These are phyloP conservation scores for Delonix regia DNA, from an alignment of 306 rosid species.

Conservation along the genomic window DNA sequence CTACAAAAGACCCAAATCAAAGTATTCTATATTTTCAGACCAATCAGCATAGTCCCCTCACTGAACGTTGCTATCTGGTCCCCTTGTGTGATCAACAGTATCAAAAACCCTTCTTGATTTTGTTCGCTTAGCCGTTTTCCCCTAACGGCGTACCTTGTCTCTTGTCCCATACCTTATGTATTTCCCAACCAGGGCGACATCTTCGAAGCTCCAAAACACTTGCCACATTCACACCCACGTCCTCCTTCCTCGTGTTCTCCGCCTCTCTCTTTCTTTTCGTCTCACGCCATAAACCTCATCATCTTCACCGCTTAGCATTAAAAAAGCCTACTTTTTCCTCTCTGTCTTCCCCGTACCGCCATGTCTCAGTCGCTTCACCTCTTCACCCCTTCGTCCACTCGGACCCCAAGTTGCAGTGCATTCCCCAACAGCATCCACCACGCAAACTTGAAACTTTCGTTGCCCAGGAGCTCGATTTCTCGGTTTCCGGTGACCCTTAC, in stretches of 20 bases:
- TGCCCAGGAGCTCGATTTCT: conserved; percentile 22
- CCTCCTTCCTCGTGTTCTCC: not conserved
- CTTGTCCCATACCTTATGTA: not conserved
- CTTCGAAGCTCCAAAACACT: not conserved
- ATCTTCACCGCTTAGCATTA: too few species aligned
- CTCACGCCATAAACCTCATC: not conserved
- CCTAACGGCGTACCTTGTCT: not conserved
- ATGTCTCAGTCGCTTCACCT: conserved; percentile 79
- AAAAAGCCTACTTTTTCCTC: not conserved
- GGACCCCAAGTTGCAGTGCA: conserved; percentile 27
- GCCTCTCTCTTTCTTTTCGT: not conserved
- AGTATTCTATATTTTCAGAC: too few species aligned
- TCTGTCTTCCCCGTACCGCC: conserved; percentile 21
- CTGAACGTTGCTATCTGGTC: not conserved
- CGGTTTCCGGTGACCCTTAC: conserved; percentile 40
- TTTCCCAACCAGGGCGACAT: not conserved
- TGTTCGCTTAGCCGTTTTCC: not conserved
- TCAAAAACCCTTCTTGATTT: not conserved
- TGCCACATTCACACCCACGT: not conserved
- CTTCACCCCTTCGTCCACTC: conserved; percentile 46
- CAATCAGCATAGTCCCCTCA: too few species aligned
- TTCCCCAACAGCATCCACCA: conserved; percentile 27
- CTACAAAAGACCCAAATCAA: too few species aligned
- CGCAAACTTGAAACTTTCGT: conserved; percentile 34
- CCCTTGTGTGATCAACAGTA: not conserved